These are phyloP conservation scores for Micractinium sp. DNA, from an alignment of 139 green algal genomes.

Conservation along the genomic window DNA sequence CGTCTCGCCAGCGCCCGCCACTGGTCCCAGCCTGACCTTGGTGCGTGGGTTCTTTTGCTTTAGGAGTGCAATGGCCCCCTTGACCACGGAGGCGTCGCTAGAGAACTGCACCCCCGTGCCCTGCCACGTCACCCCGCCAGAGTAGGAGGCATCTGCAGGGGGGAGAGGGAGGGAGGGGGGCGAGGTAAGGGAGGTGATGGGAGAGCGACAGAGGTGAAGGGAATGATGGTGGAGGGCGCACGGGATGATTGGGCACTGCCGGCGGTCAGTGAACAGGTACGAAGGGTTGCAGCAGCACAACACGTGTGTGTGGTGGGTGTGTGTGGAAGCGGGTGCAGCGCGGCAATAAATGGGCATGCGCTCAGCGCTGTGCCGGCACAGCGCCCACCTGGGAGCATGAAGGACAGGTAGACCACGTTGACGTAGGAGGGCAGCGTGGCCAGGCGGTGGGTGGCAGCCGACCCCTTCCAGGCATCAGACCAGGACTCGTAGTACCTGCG, in stretches of 20 bases:
- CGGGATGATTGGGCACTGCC: too few species aligned
- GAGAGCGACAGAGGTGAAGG: neutral
- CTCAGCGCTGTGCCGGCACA: too few species aligned
- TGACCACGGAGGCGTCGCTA: conserved; percentile 33
- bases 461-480: conserved; percentile 27
- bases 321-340: too few species aligned
- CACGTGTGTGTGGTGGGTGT: too few species aligned
- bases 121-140: conserved; percentile 36
- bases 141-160: conserved; percentile 49
- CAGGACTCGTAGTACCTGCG: conserved; percentile 45
- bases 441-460: conserved; percentile 17
- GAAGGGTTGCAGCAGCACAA: too few species aligned
- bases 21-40: conserved; percentile 36
- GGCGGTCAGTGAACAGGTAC: too few species aligned
- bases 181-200: neutral
- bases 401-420: conserved; percentile 46
- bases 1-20: too few species aligned
- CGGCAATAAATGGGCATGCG: too few species aligned
- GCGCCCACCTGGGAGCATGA: conserved; percentile 40
- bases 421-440: conserved; percentile 54
- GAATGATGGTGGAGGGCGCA: too few species aligned
- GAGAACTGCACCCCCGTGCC: conserved; percentile 56
- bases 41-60: conserved; percentile 51
- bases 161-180: neutral
- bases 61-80: conserved; percentile 43